These are phyloP conservation scores for Syzygium jambos DNA, from an alignment of 345 rosid genomes.

Conservation along the genomic window DNA sequence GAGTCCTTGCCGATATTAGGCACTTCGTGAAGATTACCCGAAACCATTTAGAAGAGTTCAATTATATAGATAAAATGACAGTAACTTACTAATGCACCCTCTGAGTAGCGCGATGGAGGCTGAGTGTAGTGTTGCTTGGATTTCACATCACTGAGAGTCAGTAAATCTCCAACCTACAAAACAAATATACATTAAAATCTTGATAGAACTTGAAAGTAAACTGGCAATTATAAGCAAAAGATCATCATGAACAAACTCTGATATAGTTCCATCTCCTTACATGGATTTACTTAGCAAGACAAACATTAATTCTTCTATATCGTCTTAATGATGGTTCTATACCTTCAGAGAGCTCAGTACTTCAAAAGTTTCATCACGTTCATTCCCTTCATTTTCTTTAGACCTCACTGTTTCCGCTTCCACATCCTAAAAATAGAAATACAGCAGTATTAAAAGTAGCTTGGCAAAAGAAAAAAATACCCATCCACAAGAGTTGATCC, in stretches of 20 bases:
- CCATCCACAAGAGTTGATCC: not conserved
- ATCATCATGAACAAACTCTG: not conserved
- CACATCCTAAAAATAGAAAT: slow-evolving; percentile 37
- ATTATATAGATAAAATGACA: slow-evolving; percentile 5
- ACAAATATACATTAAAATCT: not conserved
- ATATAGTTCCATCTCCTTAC: not conserved
- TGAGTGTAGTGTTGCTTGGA: slow-evolving; percentile 73
- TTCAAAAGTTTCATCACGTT: slow-evolving; percentile 39
- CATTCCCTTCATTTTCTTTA: slow-evolving; percentile 34
- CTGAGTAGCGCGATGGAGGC: slow-evolving; percentile 82
- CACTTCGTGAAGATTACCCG: not conserved
- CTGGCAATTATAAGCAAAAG: not conserved
- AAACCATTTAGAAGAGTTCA: not conserved
- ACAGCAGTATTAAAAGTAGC: not conserved
- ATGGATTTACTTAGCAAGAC: not conserved
- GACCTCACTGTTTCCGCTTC: slow-evolving; percentile 47
- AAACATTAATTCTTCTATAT: not conserved
- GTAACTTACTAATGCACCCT: slow-evolving; percentile 74
- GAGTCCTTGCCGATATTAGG: not conserved
- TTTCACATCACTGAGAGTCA: slow-evolving; percentile 42
- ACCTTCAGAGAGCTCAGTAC: slow-evolving; percentile 65
- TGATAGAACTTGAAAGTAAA: not conserved
- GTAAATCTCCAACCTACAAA: slow-evolving; percentile 55
- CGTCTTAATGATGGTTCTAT: not conserved
- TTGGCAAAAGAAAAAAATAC: not conserved